Base-by-base conservation (phyloP, 352 stramenopile species). In the Globisporangium camurandrum region DNA sequence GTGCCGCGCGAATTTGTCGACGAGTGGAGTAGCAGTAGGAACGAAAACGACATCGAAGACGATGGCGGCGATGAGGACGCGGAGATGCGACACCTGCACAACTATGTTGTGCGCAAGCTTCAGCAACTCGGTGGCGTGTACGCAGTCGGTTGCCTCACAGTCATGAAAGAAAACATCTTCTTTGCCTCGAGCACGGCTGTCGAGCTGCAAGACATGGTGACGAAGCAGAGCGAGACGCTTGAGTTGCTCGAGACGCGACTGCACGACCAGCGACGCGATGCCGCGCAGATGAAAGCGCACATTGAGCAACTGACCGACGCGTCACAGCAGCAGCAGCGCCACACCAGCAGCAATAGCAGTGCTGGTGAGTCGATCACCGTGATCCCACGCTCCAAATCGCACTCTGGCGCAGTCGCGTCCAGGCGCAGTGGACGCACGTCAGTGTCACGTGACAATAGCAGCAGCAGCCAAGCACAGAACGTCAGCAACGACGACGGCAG, bases 161-260 rank as follows among this genome's bases (percentile, higher is more conserved):
- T 83, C 16, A 52, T 87, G 53, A 84, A 84, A n/a, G 73, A 87
- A 46, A 87, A 66, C n/a, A 72, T 78, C 3, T 66, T 87, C 26
- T 84, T 82, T 43, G 73, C 75, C 0, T 85, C 70, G 2, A 84
- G 74, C 36, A 71, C 79, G 4, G 66, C 73, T 0, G 61, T 64
- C 7, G 76, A 88, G 44, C 51, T 85, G 4, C 74, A 88, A 22
- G 74, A 88, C 6, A 63, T 73, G 24, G 67, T 85, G 57, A 53
- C 33, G 10, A 78, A 71, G 34, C 79, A 90, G 51, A 71, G 62
- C 16, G 39, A 61, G 34, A 83, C 74, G 0, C 59, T 90, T 5
- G 62, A 79, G 23, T 41, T 67, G 10, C 51, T 90, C 0, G 79
- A 90, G 40, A 66, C 70, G 43, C 70, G 70, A 4, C 51, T 90